Evolutionary conservation across 1,284 basidiomycete species (phyloP).

Genomic region (Thelephora terrestris): DNA sequence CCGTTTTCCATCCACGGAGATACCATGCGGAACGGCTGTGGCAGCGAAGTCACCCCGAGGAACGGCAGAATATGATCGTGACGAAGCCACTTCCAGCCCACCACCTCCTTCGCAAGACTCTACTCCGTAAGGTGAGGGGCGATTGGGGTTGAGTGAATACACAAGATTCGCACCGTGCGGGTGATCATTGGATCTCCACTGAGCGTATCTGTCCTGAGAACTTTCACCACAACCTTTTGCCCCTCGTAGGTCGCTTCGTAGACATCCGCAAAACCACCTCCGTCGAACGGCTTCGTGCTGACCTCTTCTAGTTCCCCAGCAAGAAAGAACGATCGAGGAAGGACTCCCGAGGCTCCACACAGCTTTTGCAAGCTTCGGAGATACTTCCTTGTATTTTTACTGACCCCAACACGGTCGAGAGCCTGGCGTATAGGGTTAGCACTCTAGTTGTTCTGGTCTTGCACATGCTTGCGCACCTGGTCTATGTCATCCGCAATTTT

Average conservation of each 20-base stretch:
- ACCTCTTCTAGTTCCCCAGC: too few relatives aligned
- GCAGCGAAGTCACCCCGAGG: slow-evolving; percentile 4
- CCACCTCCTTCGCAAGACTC: slow-evolving; percentile 7
- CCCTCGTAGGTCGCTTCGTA: not conserved
- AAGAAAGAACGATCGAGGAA: not conserved
- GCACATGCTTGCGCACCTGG: too few relatives aligned
- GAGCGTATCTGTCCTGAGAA: not conserved
- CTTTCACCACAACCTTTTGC: not conserved
- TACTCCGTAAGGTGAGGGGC: not conserved
- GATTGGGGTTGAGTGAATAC: too few relatives aligned
- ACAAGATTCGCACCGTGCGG: too few relatives aligned
- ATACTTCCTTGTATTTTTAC: not conserved
- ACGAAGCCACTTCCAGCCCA: slow-evolving; percentile 5
- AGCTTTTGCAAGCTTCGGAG: not conserved
- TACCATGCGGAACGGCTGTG: slow-evolving; percentile 8
- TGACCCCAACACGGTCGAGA: not conserved
- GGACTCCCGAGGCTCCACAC: not conserved
- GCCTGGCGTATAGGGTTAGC: too few relatives aligned
- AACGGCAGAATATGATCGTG: slow-evolving; percentile 8
- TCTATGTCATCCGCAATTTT: too few relatives aligned
- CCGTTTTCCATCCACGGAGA: slow-evolving; percentile 9
- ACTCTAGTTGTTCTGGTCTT: too few relatives aligned
- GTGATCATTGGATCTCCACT: too few relatives aligned
- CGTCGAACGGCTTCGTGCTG: not conserved
- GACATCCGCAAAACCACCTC: not conserved